Conservation (phyloP, 352 stramenopile species). For the Globisporangium acanthophoron region DNA sequence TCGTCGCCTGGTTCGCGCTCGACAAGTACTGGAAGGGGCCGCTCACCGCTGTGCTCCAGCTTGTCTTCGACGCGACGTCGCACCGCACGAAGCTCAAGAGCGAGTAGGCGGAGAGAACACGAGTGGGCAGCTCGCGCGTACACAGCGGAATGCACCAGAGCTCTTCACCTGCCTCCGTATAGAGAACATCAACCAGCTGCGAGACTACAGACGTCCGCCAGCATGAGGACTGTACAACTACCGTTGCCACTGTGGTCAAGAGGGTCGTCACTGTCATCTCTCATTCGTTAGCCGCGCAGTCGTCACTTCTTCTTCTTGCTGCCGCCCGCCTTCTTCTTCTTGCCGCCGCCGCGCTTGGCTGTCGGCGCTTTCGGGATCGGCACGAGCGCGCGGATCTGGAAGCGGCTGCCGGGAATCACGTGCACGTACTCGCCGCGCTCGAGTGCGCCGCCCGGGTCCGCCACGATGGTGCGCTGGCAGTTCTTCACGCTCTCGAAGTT, state of each 20-base stretch:
- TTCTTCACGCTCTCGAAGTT: constrained; percentile 42
- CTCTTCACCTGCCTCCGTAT: background rate
- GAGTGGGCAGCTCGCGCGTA: background rate
- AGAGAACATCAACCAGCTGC: background rate
- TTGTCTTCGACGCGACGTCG: constrained; percentile 11
- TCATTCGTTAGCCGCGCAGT: too few species aligned
- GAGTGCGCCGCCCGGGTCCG: constrained; percentile 33
- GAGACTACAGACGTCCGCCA: background rate
- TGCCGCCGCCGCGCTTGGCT: constrained; percentile 18
- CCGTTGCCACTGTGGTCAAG: too few species aligned
- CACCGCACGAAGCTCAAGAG: constrained; percentile 19
- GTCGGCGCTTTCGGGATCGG: constrained; percentile 16
- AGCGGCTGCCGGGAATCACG: constrained; percentile 54
- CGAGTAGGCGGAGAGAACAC: constrained; percentile 2
- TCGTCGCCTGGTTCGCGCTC: constrained; percentile 62
- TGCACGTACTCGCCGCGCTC: constrained; percentile 50
- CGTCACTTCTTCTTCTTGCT: constrained; percentile 38
- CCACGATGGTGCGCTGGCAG: constrained; percentile 37
- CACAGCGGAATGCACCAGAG: constrained; percentile 13
- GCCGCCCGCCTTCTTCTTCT: constrained; percentile 22
- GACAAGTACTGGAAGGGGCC: constrained; percentile 69
- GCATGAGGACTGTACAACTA: too few species aligned
- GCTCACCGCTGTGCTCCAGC: constrained; percentile 28
- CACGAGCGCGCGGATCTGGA: constrained; percentile 65
- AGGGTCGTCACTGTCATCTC: background rate